Conservation (phyloP, 768 basidiomycete species). For the Auricularia auricula-judae region DNA sequence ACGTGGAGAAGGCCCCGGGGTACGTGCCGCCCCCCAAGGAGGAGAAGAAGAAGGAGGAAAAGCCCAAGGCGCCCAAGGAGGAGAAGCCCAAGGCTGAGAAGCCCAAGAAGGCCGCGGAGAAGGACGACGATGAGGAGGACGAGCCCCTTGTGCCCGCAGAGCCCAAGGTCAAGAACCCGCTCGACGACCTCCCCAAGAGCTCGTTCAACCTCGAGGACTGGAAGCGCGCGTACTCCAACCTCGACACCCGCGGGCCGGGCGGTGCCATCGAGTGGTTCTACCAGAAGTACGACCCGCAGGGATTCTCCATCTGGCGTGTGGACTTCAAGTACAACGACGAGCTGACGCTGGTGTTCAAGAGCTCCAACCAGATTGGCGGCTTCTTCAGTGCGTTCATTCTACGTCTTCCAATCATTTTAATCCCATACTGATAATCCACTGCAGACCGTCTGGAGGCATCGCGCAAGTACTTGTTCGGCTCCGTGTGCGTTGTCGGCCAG, state of each 20-base stretch:
- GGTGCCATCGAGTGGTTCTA: slow-evolving; percentile 96
- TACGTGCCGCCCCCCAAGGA: slow-evolving; percentile 71
- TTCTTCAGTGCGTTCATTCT: slow-evolving; percentile 49
- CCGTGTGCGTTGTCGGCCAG: slow-evolving; percentile 80
- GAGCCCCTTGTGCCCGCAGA: slow-evolving; percentile 61
- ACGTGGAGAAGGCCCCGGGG: slow-evolving; percentile 57
- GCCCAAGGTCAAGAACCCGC: slow-evolving; percentile 90
- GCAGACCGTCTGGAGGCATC: slow-evolving; percentile 88
- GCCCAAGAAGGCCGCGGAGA: slow-evolving; percentile 42
- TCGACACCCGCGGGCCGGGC: slow-evolving; percentile 77
- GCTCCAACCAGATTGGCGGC: slow-evolving; percentile 83
- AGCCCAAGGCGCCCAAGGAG: slow-evolving; percentile 21
- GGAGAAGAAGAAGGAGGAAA: slow-evolving; percentile 35
- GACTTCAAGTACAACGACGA: slow-evolving; percentile 97
- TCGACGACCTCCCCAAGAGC: slow-evolving; percentile 83
- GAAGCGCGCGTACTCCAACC: slow-evolving; percentile 97
- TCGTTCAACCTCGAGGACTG: slow-evolving; percentile 87
- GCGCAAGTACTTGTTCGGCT: slow-evolving; percentile 93
- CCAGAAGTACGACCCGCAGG: slow-evolving; percentile 81
- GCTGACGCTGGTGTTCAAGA: slow-evolving; percentile 89
- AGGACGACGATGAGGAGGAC: slow-evolving; percentile 66
- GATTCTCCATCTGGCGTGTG: slow-evolving; percentile 84
- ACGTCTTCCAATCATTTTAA: not conserved
- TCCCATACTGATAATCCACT: not conserved
- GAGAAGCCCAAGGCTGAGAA: slow-evolving; percentile 48